Evolutionary conservation across 1,139 yeast species (phyloP), one percentile per base, ranked within the genome.

Genomic region (Barnettozyma hawaiiensis): DNA sequence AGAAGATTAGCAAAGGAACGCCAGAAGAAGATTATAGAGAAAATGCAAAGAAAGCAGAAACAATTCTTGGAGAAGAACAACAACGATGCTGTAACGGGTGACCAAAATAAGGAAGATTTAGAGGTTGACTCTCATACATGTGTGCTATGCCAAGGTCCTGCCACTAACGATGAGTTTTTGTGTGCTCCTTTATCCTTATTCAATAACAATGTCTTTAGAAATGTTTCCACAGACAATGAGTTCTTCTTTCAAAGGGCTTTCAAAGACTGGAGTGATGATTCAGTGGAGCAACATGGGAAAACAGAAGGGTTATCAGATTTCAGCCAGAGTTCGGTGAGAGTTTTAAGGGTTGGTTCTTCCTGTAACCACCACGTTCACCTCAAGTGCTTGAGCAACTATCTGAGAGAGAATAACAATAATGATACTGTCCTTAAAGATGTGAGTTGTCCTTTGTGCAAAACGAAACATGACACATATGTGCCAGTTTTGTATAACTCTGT

Each of bases 11-110:
- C 89, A 0, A 71, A 77, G 52, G 78, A 75, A 42, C 75, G 85
- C 45, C 87, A 81, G 57, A 73, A 74, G 28, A 83, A 77, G 54
- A 71, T 89, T 28, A 60, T 92, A 71, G 87, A 82, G 2, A 89
- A 81, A 51, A 83, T 94, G 67, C 76, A 79, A 47, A 79, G 75
- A 48, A 95, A 87, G 55, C 97, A 89, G 57, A 68, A 75, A 11
- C 74, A 70, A 58, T 90, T 90, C 60, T 73, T 83, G 53, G 72
- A 75, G 45, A 67, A 70, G 23, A 55, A 53, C 32, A 55, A 53
- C 32, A 69, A 40, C 7, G 46, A 40, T 2, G 10, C 41, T 15
- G 19, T 69, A 43, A 62, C 76, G 43, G 64, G 66, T n/a, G n/a
- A n/a, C 39, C 64, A 61, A 36, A 69, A 70, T 44, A 60, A 23